Conservation (phyloP, 2,329 filamentous ascomycete genomes). For the Microsporum canis region DNA sequence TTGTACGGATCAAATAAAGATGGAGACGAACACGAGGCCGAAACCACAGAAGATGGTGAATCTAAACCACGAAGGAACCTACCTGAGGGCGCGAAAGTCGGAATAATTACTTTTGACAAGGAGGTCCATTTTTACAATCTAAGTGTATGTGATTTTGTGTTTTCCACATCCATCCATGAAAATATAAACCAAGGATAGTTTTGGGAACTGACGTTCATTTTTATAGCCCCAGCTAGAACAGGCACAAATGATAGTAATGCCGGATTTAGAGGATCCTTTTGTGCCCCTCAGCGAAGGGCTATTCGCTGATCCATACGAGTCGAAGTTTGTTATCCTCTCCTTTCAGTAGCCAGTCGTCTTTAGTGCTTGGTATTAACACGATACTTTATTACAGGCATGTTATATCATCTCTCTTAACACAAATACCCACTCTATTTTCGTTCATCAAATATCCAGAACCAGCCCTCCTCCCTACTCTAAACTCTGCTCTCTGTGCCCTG, state of each 20-base stretch:
- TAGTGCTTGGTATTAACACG: constrained; percentile 9
- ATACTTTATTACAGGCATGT: constrained; percentile 44
- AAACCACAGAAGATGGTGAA: constrained; percentile 32
- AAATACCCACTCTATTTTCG: constrained; percentile 76
- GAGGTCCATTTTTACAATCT: constrained; percentile 98
- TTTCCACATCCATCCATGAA: constrained; percentile 9
- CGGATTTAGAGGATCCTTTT: constrained; percentile 93
- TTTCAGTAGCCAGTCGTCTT: background rate
- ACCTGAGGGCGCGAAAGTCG: constrained; percentile 72
- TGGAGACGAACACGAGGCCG: constrained; percentile 28
- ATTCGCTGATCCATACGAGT: constrained; percentile 89
- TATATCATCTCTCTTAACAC: constrained; percentile 74
- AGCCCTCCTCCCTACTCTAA: constrained; percentile 71
- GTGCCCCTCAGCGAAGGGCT: constrained; percentile 81
- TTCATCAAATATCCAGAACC: constrained; percentile 83
- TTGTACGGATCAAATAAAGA: constrained; percentile 57
- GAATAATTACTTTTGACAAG: constrained; percentile 91
- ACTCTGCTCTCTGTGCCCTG: constrained; percentile 71
- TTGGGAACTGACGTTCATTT: constrained; percentile 16
- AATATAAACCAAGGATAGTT: constrained; percentile 8
- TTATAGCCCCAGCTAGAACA: constrained; percentile 61
- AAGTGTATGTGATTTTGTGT: constrained; percentile 46
- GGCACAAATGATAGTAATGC: constrained; percentile 98
- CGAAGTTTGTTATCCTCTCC: constrained; percentile 44
- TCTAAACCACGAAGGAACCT: constrained; percentile 47